Conservation (phyloP, 495 filamentous ascomycete genomes). For the Parachaetomium inaequale region DNA sequence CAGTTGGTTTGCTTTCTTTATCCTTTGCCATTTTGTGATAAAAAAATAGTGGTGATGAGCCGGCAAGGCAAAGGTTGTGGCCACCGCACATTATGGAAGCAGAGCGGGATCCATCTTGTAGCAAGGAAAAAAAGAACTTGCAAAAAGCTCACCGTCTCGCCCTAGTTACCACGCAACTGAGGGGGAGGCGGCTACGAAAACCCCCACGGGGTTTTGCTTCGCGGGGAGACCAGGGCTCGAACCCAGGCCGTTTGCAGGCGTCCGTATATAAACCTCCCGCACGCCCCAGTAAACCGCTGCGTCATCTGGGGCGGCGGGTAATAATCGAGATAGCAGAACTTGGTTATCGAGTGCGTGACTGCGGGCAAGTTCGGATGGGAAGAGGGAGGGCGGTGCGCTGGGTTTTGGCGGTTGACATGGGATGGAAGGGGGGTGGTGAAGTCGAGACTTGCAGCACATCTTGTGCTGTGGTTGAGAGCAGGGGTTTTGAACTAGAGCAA, state of each 20-base stretch:
- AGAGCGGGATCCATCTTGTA: background rate
- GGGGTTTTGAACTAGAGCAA: too few species aligned
- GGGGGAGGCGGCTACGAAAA: slow-evolving; percentile 3
- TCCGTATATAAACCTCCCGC: too few species aligned
- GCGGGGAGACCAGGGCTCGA: background rate
- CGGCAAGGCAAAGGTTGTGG: too few species aligned
- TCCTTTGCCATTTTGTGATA: too few species aligned
- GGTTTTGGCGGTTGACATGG: background rate
- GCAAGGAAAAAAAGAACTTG: background rate
- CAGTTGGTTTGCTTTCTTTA: too few species aligned
- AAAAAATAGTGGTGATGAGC: too few species aligned
- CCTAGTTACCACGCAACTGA: slow-evolving; percentile 1
- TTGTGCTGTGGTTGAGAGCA: too few species aligned
- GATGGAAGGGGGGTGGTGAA: background rate
- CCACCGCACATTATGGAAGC: too few species aligned
- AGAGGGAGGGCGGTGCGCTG: background rate
- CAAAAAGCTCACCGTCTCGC: slow-evolving; percentile 2
- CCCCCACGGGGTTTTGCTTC: background rate
- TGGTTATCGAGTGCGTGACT: background rate
- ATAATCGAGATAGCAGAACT: too few species aligned
- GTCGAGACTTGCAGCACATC: too few species aligned
- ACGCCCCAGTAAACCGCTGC: too few species aligned
- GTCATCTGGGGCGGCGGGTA: too few species aligned
- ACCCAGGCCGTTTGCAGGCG: background rate
- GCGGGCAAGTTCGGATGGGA: background rate